These are phyloP conservation scores for Penicillium occitanis DNA, from an alignment of 2,329 filamentous ascomycete genomes.

Conservation along the genomic window DNA sequence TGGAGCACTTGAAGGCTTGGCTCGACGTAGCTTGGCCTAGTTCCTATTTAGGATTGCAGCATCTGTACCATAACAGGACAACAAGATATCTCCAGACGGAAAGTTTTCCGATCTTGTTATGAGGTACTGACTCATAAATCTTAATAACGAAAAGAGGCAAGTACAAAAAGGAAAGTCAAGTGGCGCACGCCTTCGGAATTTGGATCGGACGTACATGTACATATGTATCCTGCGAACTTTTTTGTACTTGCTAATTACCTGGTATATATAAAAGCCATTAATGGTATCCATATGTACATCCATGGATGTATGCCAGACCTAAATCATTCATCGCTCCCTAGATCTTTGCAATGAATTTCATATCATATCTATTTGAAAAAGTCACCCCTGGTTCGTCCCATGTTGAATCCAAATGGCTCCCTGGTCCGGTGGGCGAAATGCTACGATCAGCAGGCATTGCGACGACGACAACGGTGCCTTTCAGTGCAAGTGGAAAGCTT, in stretches of 20 bases:
- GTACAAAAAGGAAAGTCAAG: no score
- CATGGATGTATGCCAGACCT: no score
- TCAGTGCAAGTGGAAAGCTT: not conserved
- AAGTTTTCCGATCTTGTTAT: no score
- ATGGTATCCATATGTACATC: not conserved
- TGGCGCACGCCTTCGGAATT: no score
- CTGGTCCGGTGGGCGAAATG: conserved; percentile 1
- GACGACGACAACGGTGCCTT: conserved; percentile 1
- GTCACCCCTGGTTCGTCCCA: not conserved
- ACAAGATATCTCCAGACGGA: not conserved
- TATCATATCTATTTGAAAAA: not conserved
- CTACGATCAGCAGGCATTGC: conserved; percentile 2
- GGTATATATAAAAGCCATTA: not conserved
- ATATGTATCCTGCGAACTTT: not conserved
- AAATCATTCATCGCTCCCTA: not conserved
- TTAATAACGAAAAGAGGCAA: no score
- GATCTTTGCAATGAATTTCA: not conserved
- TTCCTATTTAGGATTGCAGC: not conserved
- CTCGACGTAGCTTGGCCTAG: not conserved
- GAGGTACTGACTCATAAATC: no score
- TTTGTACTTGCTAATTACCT: not conserved
- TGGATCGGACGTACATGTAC: no score
- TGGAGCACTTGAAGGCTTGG: not conserved
- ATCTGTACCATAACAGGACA: not conserved
- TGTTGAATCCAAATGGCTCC: conserved; percentile 4